Evolutionary conservation across 257 asterid species (phyloP).

Genomic region (Forsythia suspensa): DNA sequence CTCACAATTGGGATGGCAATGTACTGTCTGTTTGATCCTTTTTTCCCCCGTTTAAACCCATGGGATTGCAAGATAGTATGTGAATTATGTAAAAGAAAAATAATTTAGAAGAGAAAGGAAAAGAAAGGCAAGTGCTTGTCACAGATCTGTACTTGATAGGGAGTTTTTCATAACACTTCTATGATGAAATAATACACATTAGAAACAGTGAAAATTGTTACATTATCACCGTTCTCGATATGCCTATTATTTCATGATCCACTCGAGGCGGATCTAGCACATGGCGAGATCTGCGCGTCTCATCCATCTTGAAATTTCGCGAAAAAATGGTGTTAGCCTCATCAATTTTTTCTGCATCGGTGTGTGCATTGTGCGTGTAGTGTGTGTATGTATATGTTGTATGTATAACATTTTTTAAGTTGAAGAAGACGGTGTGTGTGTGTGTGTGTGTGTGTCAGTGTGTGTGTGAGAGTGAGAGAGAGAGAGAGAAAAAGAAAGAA

Average conservation of each 20-base stretch:
- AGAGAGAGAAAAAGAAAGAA: too few relatives aligned
- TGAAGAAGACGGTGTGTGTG: too few relatives aligned
- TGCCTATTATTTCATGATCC: background rate
- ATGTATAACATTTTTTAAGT: too few relatives aligned
- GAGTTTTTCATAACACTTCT: background rate
- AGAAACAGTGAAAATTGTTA: background rate
- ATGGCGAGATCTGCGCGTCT: too few relatives aligned
- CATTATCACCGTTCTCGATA: background rate
- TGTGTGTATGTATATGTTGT: too few relatives aligned
- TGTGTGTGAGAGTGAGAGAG: too few relatives aligned
- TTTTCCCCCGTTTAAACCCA: background rate
- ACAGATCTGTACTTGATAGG: background rate
- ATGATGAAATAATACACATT: background rate
- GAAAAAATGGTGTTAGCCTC: too few relatives aligned
- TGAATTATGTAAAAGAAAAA: background rate
- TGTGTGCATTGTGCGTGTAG: too few relatives aligned
- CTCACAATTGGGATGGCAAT: background rate
- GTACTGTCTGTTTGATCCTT: background rate
- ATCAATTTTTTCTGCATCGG: too few relatives aligned
- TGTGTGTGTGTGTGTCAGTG: too few relatives aligned
- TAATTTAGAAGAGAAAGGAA: background rate
- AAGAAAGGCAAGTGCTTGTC: background rate
- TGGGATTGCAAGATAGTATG: background rate
- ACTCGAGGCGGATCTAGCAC: too few relatives aligned
- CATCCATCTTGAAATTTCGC: too few relatives aligned